Percentiles rank a stretch among this genome's conserved stretches.
Evolutionary conservation across 768 basidiomycete genomes (phyloP).

Genomic region (Trichaptum fuscoviolaceum): DNA sequence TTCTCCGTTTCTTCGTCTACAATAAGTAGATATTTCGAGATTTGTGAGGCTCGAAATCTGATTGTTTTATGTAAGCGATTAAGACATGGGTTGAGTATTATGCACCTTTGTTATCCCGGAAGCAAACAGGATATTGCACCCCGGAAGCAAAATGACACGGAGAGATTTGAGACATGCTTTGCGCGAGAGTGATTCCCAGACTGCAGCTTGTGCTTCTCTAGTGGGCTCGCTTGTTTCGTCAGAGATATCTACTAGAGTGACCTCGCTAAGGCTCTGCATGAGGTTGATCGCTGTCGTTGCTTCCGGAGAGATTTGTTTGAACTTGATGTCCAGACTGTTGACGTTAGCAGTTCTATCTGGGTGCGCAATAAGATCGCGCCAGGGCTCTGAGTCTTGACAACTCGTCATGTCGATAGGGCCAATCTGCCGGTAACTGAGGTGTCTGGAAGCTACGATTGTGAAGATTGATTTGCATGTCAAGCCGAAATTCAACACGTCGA

Average conservation of each 20-base stretch:
- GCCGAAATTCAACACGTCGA: not conserved
- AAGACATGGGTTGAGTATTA: not conserved
- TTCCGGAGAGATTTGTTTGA: not conserved
- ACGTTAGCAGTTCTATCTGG: not conserved
- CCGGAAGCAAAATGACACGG: not conserved
- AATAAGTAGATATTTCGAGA: not conserved
- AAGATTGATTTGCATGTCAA: not conserved
- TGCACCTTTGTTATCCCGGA: not conserved
- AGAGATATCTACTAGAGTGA: not conserved
- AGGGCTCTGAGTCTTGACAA: not conserved
- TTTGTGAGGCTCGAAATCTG: not conserved
- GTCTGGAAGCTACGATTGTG: not conserved
- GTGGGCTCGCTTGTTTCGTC: not conserved
- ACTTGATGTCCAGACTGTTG: not conserved
- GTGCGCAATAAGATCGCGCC: not conserved
- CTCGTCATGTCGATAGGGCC: not conserved
- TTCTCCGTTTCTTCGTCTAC: not conserved
- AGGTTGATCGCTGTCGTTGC: not conserved
- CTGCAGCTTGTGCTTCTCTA: not conserved
- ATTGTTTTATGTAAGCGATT: not conserved
- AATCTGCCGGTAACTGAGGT: not conserved
- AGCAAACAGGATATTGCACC: not conserved
- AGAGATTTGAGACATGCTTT: not conserved
- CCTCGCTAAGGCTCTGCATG: not conserved
- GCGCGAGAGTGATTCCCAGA: not conserved